phyloP scores from a whole-genome alignment of 1,284 basidiomycete genomes.

The Chondrostereum purpureum region DNA sequence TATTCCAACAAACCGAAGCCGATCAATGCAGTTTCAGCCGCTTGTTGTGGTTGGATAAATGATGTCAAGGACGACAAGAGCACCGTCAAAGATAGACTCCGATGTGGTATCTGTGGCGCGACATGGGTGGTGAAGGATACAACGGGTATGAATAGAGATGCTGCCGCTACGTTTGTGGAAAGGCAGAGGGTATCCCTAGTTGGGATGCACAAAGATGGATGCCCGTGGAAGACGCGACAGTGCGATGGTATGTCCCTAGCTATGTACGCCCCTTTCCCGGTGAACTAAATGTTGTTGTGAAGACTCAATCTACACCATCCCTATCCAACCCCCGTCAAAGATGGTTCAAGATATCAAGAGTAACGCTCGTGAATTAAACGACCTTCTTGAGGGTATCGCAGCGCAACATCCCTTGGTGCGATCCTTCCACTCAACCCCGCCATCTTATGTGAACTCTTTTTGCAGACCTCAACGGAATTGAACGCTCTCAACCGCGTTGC shows the following conservation, averaged over 20 bases:
- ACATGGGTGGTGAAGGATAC: constrained; percentile 67
- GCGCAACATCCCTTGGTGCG: constrained; percentile 69
- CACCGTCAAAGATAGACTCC: constrained; percentile 58
- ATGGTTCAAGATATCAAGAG: constrained; percentile 56
- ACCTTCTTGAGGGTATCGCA: constrained; percentile 43
- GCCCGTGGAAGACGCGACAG: constrained; percentile 74
- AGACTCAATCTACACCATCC: constrained; percentile 73
- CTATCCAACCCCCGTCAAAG: constrained; percentile 53
- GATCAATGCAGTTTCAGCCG: constrained; percentile 71
- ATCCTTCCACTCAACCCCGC: constrained; percentile 7
- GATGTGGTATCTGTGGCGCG: constrained; percentile 60
- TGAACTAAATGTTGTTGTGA: constrained; percentile 4
- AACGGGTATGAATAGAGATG: constrained; percentile 64
- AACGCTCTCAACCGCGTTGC: constrained; percentile 35
- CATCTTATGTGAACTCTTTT: constrained; percentile 7
- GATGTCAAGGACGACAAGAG: constrained; percentile 36
- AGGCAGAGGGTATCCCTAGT: constrained; percentile 62
- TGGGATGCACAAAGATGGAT: constrained; percentile 67
- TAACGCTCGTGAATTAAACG: constrained; percentile 46
- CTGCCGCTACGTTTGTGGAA: constrained; percentile 62
- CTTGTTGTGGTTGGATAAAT: constrained; percentile 74
- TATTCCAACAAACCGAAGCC: constrained; percentile 68
- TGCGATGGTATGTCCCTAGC: constrained; percentile 59
- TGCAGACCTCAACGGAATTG: constrained; percentile 41
- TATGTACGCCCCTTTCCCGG: too few relatives aligned